Evolutionary conservation across 164 flowering plant species (phyloP).

Genomic region (Aristolochia californica): DNA sequence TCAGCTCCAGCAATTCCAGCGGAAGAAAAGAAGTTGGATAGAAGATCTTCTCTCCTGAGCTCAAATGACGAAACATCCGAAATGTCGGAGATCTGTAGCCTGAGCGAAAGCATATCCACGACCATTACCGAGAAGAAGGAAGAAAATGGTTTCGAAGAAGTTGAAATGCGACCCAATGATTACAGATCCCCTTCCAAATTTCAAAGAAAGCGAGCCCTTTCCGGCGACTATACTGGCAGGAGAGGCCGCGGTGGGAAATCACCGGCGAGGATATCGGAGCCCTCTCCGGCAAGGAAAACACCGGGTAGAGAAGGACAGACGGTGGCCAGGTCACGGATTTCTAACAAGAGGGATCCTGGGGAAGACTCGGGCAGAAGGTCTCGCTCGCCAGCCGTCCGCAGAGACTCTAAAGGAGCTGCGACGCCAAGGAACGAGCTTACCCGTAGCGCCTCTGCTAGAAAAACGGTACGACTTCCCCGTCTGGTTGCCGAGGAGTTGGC

Average conservation of each 20-base stretch:
- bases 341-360: constrained; percentile 19
- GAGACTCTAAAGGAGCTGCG: constrained; percentile 11
- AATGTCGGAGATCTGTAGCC: constrained; percentile 37
- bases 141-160: constrained; percentile 17
- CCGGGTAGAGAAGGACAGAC: constrained; percentile 14
- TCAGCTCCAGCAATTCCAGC: too few relatives aligned
- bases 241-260: constrained; percentile 17
- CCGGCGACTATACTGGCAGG: constrained; percentile 17
- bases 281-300: constrained; percentile 15
- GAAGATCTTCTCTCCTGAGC: neutral
- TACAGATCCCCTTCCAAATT: constrained; percentile 23
- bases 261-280: constrained; percentile 23
- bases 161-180: constrained; percentile 15
- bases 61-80: constrained; percentile 22
- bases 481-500: constrained; percentile 5
- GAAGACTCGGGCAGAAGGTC: constrained; percentile 45
- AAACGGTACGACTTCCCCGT: constrained; percentile 22
- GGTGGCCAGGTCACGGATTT: constrained; percentile 10
- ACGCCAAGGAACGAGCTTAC: neutral
- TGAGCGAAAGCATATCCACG: constrained; percentile 36
- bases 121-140: constrained; percentile 19
- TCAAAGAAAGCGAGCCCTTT: constrained; percentile 19
- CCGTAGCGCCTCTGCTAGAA: constrained; percentile 25
- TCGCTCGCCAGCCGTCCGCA: constrained; percentile 38
- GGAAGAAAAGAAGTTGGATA: neutral